Percentiles rank a stretch among this genome's conserved stretches.
Evolutionary conservation across 2,329 filamentous ascomycete species (phyloP).

Genomic region (Pseudovirgaria hyperparasitica): DNA sequence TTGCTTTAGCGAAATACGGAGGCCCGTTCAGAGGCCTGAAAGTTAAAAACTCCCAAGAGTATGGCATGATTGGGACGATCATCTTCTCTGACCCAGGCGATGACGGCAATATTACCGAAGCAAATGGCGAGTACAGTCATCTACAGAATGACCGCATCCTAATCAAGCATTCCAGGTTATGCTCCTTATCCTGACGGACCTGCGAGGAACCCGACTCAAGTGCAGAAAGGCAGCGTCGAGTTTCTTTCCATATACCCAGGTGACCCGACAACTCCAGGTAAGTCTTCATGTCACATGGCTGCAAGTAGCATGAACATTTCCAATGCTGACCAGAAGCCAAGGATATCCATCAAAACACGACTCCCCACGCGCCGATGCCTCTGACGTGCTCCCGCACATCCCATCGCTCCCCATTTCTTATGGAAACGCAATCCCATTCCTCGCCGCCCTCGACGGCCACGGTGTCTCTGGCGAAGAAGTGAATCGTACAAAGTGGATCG

Average conservation of each 20-base stretch:
- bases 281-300: too few species aligned
- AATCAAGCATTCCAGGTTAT: slow-evolving; percentile 1
- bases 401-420: slow-evolving; percentile 83
- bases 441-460: slow-evolving; percentile 71
- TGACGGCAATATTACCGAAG: slow-evolving; percentile 34
- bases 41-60: slow-evolving; percentile 34
- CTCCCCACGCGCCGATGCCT: slow-evolving; percentile 54
- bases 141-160: background rate
- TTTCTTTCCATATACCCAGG: slow-evolving; percentile 49
- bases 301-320: background rate
- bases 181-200: slow-evolving; percentile 19
- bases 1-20: slow-evolving; percentile 34
- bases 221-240: slow-evolving; percentile 34
- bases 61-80: slow-evolving; percentile 32
- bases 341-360: slow-evolving; percentile 79
- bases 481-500: slow-evolving; percentile 26
- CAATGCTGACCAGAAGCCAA: too few species aligned
- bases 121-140: too few species aligned
- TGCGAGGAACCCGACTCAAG: slow-evolving; percentile 31
- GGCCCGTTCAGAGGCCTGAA: slow-evolving; percentile 34
- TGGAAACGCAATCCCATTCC: slow-evolving; percentile 63
- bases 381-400: slow-evolving; percentile 56
- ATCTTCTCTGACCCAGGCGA: slow-evolving; percentile 34
- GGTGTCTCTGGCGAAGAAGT: slow-evolving; percentile 44
- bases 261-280: slow-evolving; percentile 26